Percentiles rank a stretch among this genome's conserved stretches.
These are phyloP conservation scores for Nannochloris sp. DNA, from an alignment of 139 green algal genomes.

Conservation along the genomic window DNA sequence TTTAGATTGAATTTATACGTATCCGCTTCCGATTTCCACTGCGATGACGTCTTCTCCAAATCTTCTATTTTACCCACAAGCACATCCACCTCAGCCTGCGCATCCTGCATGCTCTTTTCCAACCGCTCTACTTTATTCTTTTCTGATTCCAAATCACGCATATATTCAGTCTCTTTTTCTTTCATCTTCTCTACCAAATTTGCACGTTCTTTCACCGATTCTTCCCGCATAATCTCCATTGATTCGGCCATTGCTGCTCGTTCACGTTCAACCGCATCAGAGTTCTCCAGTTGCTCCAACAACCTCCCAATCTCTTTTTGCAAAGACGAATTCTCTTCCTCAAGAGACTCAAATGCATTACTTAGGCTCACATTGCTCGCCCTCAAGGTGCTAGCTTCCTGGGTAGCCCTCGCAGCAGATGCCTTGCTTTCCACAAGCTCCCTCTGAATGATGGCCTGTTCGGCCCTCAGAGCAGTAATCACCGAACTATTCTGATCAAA, in stretches of 20 bases:
- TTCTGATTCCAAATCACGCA: no score
- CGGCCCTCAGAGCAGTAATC: constrained; percentile 18
- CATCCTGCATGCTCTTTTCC: neutral
- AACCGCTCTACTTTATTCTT: neutral
- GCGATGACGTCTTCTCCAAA: no score
- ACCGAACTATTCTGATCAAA: constrained; percentile 20
- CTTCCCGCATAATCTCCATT: neutral
- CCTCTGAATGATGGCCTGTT: constrained; percentile 9
- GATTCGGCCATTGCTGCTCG: no score
- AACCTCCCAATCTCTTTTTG: neutral
- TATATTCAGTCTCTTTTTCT: neutral
- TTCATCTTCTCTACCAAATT: constrained; percentile 11
- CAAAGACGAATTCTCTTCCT: neutral
- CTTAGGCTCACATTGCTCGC: constrained; percentile 9
- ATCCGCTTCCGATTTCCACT: no score
- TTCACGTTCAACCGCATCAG: neutral
- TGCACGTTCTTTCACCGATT: neutral
- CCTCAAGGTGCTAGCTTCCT: constrained; percentile 6
- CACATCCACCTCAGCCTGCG: constrained; percentile 4
- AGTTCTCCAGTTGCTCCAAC: neutral
- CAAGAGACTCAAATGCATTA: constrained; percentile 3
- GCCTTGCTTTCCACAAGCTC: constrained; percentile 16
- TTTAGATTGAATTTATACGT: no score
- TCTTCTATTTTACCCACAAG: neutral
- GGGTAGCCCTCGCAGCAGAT: neutral